These are phyloP conservation scores for Austroboletus rostrupii DNA, from an alignment of 1,284 basidiomycete genomes.

Conservation along the genomic window DNA sequence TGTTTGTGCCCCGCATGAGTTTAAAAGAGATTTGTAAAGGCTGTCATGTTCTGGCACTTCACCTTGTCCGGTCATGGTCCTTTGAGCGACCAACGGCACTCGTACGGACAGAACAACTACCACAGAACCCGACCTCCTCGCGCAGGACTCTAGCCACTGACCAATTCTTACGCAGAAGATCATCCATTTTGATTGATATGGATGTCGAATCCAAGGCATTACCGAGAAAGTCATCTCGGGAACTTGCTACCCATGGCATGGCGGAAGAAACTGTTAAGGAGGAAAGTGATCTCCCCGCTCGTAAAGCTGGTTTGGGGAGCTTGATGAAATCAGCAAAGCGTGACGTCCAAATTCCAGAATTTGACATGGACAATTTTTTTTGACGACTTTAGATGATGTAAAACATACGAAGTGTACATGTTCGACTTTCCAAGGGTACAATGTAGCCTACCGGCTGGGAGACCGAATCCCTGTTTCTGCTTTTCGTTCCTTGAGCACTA, in stretches of 20 bases:
- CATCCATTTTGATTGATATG: slow-evolving; percentile 85
- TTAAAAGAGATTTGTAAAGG: slow-evolving; percentile 45
- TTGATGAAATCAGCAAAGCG: slow-evolving; percentile 87
- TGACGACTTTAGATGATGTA: slow-evolving; percentile 11
- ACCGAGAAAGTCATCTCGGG: slow-evolving; percentile 53
- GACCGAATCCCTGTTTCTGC: slow-evolving; percentile 58
- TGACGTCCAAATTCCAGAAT: slow-evolving; percentile 80
- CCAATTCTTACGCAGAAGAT: slow-evolving; percentile 51
- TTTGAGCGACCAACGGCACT: slow-evolving; percentile 71
- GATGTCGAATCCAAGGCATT: slow-evolving; percentile 66
- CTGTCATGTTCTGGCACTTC: slow-evolving; percentile 86
- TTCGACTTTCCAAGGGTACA: slow-evolving; percentile 14
- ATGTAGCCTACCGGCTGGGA: slow-evolving; percentile 9
- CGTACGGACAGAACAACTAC: slow-evolving; percentile 13
- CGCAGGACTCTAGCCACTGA: slow-evolving; percentile 54
- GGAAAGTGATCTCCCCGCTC: slow-evolving; percentile 54
- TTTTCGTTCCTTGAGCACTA: slow-evolving; percentile 83
- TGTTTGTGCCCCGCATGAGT: background rate
- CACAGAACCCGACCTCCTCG: slow-evolving; percentile 38
- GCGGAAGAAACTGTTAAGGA: slow-evolving; percentile 39
- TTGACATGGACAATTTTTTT: slow-evolving; percentile 71
- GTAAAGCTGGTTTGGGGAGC: slow-evolving; percentile 74
- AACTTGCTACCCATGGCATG: slow-evolving; percentile 15
- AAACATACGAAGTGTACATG: slow-evolving; percentile 6
- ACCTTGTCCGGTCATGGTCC: slow-evolving; percentile 85